Evolutionary conservation across 345 rosid genomes (phyloP), one percentile per base, ranked within the genome.

Genomic region (Boechera stricta): DNA sequence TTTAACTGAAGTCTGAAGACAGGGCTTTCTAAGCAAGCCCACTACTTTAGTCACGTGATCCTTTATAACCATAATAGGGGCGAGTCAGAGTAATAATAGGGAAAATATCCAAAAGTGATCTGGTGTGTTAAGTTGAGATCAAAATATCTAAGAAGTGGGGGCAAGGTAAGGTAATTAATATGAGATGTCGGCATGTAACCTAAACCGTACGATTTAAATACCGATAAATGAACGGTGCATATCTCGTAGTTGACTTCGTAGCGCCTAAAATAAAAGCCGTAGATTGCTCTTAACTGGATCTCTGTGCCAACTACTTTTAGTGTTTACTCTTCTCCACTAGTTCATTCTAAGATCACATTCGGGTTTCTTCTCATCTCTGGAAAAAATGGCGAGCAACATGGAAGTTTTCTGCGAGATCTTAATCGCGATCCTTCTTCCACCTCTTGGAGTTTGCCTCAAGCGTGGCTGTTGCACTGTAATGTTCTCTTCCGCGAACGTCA

Each of bases 381-480:
- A 11, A 11, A 78, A 83, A 70, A 93, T 91, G 98, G 85, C 96
- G 44, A 79, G 64, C 33, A 77, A 59, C 71, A 15, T 86, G 90
- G 98, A 82, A 71, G 86, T 91, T 66, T 69, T 72, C 74, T 93
- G 98, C 82, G 98, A 93, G 80, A 81, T 93, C 80, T 67, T 93
- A 33, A 86, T 93, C 79, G 97, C 98, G 9, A 69, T 93, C 71
- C 47, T 93, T 73, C 89, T 93, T 39, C 98, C 98, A 6, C 98
- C 98, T 47, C 67, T 93, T 36, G 98, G 98, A 31, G 94, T 93
- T 72, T 91, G 97, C 83, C 79, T 93, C 76, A 79, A 90, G 81
- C 88, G 83, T 65, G 98, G 98, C 26, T 93, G 98, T 69, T 93
- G 98, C 90, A 88, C 80, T 15, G 98, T 93, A 84, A 16, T 21